Evolutionary conservation across 1,284 basidiomycete genomes (phyloP).

Genomic region (Grifola frondosa): DNA sequence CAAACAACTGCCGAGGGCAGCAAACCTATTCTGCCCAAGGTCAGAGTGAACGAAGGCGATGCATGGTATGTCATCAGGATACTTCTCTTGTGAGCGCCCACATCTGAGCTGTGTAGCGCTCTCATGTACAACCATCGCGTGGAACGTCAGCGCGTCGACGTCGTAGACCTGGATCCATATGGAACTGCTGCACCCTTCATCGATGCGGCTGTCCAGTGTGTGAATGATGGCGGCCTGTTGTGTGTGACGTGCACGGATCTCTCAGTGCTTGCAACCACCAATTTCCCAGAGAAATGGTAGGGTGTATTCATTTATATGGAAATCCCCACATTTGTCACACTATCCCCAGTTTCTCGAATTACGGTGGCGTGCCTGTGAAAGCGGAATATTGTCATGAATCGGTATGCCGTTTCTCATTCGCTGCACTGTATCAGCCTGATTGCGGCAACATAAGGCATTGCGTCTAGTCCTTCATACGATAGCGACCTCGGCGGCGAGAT

Average conservation of each 20-base stretch:
- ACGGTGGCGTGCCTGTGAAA: slow-evolving; percentile 91
- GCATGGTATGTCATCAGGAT: slow-evolving; percentile 65
- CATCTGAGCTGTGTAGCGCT: slow-evolving; percentile 47
- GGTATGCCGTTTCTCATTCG: slow-evolving; percentile 45
- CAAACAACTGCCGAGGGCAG: slow-evolving; percentile 5
- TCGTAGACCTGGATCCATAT: slow-evolving; percentile 96
- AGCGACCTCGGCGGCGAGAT: slow-evolving; percentile 85
- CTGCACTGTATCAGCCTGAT: neutral
- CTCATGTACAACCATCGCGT: slow-evolving; percentile 90
- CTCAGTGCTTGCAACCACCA: slow-evolving; percentile 89
- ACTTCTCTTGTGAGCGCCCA: too few relatives aligned
- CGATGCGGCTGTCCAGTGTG: slow-evolving; percentile 92
- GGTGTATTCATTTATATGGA: slow-evolving; percentile 12
- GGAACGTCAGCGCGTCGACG: slow-evolving; percentile 78
- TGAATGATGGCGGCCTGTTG: slow-evolving; percentile 87
- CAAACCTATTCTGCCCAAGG: slow-evolving; percentile 45
- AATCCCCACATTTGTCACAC: neutral
- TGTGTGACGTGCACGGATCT: slow-evolving; percentile 98
- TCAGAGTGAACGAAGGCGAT: slow-evolving; percentile 87
- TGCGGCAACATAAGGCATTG: slow-evolving; percentile 61
- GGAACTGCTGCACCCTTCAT: slow-evolving; percentile 97
- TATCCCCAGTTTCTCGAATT: slow-evolving; percentile 80
- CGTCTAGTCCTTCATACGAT: slow-evolving; percentile 87
- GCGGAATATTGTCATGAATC: slow-evolving; percentile 95
- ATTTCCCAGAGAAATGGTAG: slow-evolving; percentile 96